phyloP scores from a whole-genome alignment of 345 rosid species.

The Populus davidiana region DNA sequence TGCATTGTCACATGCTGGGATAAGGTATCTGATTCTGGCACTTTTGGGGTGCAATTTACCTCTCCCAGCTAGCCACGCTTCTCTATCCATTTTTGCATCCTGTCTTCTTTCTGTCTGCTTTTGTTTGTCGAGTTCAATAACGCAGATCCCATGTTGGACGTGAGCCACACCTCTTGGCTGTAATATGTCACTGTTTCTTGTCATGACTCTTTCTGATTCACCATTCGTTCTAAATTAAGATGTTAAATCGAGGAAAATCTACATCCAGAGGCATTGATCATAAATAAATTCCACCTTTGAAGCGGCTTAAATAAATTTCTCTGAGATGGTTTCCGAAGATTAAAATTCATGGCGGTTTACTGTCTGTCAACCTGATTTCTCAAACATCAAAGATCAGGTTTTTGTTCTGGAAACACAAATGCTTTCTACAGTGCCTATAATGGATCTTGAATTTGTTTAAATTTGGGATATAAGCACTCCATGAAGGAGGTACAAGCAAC shows the following conservation, averaged over 20 bases:
- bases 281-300: no score
- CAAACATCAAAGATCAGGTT: no score
- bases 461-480: no score
- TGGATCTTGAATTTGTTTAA: no score
- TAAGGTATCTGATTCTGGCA: conserved; percentile 18
- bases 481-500: neutral
- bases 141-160: neutral
- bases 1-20: conserved; percentile 14
- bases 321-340: no score
- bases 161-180: neutral
- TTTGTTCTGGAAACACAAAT: no score
- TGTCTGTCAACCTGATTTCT: no score
- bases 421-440: neutral
- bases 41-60: neutral
- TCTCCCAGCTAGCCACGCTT: neutral
- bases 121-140: neutral
- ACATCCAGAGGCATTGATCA: no score
- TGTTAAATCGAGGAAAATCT: no score
- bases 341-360: no score
- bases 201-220: neutral
- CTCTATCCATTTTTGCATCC: neutral
- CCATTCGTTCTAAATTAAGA: no score
- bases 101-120: neutral
- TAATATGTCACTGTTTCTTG: neutral
- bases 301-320: no score